Base-by-base conservation (phyloP, 2,329 filamentous ascomycete genomes). In the Ophiostoma ips region DNA sequence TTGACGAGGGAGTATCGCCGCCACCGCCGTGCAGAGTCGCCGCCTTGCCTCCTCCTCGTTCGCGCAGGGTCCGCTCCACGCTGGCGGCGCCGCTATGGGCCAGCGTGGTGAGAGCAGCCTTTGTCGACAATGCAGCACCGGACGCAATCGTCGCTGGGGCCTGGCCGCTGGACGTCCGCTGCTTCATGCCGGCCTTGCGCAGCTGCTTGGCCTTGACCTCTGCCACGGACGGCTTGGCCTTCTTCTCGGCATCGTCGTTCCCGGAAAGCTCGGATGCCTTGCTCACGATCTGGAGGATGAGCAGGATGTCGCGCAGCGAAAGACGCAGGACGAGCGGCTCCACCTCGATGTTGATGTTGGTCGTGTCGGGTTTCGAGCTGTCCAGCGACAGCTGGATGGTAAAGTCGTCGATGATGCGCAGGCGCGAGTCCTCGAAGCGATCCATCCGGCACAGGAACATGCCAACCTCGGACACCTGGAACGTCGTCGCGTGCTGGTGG, bases 371-470 rank as follows among this genome's bases (percentile, higher is more conserved):
- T 46, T 71, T 68, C 0, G 77, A 80, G 54, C 65, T 77, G 60
- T 98, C 90, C 71, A 98, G 79, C 3, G 87, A 92, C 58, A 94
- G 73, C 55, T 92, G 85, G 10, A 96, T 71, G 3, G 88, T 95
- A 63, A 98, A 98, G 64, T 98, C 89, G 61, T 99, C 94, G 31
- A 99, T 77, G 54, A 99, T 95, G 16, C 92, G 81, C 44, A 98
- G 73, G 35, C 87, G 80, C 37, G 83, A 89, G 3, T 85, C 88
- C 58, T 98, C 90, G 58, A 96, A 96, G 55, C 82, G 86, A 64
- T 99, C 94, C 92, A 99, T 98, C 12, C 92, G 84, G 62, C 94
- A 98, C 31, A 98, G 67, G 64, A 95, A 99, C 92, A 99, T 98
- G 58, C 92, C 92, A 49, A 96, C 78, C 61, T 96, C 83, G 8